Base-by-base conservation (phyloP, 768 basidiomycete genomes). In the Pholiota molesta region DNA sequence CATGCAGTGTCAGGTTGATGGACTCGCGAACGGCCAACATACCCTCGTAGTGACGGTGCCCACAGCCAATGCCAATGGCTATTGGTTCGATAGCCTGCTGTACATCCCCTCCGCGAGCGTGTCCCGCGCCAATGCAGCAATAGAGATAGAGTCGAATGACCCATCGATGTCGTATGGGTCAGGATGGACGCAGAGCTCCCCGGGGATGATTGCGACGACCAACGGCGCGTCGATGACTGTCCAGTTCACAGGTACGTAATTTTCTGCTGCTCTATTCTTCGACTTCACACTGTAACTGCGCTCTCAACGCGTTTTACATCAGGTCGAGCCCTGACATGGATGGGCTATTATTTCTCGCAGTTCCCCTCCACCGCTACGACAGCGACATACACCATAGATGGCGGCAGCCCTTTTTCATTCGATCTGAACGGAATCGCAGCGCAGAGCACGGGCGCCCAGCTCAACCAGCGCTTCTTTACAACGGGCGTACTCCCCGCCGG, bases 1-100 rank as follows among this genome's bases (percentile, higher is more conserved):
- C 14, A 51, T 58, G 57, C 57, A 58, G 0, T 58, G 57, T 19
- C 59, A 60, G 16, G 40, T 60, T 4, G 13, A 60, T 39, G 42
- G 39, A 5, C 59, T 60, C 7, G 6, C 59, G 10, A 37, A 60
- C 11, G 40, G 39, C 11, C 28, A 28, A n/a, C 59, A 60, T 33
- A 54, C 52, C 2, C 21, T 60, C 16, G 39, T 40, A 13, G 59
- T 60, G 19, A 60, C 51, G 29, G 59, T 60, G 9, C 45, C 45
- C 8, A 54, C 37, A 7, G 51, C 52, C 17, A 60, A 60, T 44
- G 39, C 59, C 23, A 52, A 51, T 16, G 52, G 52, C 10, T 60
- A 53, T 17, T 60, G 59, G 59, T 44, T 60, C 31, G 59, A 60
- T 51, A 40, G 19, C 16, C 7, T 42, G 21, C 42, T 56, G 13